Conservation (phyloP, 495 filamentous ascomycete genomes). For the Aspergillus hancockii region DNA sequence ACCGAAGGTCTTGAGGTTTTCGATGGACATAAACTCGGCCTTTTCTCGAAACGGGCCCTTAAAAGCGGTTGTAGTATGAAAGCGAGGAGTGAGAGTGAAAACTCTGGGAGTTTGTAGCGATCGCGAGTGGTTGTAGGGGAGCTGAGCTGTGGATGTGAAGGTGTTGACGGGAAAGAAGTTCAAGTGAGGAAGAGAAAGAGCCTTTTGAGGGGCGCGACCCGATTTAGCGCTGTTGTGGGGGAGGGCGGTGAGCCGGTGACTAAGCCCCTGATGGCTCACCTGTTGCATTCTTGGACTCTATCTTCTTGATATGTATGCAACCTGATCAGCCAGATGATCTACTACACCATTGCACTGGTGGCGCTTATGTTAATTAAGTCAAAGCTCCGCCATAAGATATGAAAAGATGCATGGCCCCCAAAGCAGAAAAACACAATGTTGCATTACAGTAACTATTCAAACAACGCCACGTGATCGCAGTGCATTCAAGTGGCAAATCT, state of each 20-base stretch:
- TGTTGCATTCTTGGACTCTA: too few relatives aligned
- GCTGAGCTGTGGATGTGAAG: conserved; percentile 14
- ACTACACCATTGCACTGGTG: too few relatives aligned
- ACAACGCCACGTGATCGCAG: neutral
- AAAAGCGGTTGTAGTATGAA: conserved; percentile 42
- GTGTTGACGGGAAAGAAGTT: conserved; percentile 27
- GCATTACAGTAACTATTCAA: conserved; percentile 3
- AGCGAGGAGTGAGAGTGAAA: conserved; percentile 36
- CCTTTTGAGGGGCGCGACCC: conserved; percentile 41
- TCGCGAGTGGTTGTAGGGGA: conserved; percentile 17
- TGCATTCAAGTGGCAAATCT: conserved; percentile 1
- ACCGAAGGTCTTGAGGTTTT: conserved; percentile 99
- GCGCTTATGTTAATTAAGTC: too few relatives aligned
- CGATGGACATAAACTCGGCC: conserved; percentile 98
- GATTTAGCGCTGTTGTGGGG: conserved; percentile 29
- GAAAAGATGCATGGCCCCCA: too few relatives aligned
- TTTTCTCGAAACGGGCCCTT: conserved; percentile 46
- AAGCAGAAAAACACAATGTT: neutral
- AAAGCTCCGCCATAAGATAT: too few relatives aligned
- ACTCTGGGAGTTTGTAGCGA: conserved; percentile 20
- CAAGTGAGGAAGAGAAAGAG: conserved; percentile 39
- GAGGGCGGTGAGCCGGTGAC: conserved; percentile 40
- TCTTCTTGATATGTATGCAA: too few relatives aligned
- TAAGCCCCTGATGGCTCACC: conserved; percentile 10
- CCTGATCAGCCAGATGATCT: neutral